A percentile compares a stretch with the other conserved stretches of the same genome.
These are phyloP conservation scores for Globisporangium echinulatum DNA, from an alignment of 352 stramenopile genomes.

Conservation along the genomic window DNA sequence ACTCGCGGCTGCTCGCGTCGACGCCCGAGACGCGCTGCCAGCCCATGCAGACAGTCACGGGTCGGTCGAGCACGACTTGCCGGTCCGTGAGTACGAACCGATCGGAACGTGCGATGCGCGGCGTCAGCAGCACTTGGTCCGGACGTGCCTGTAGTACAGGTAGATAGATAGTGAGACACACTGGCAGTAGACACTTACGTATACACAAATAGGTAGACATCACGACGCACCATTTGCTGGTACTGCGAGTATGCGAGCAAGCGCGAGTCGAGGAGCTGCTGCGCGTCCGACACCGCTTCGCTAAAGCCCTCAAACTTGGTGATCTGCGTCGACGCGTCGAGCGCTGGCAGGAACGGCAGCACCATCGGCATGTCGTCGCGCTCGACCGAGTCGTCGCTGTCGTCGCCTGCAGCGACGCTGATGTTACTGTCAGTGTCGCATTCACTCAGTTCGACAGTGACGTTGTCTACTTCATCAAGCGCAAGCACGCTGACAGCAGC, in stretches of 20 bases:
- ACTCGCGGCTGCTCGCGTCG: constrained; percentile 62
- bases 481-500: not conserved
- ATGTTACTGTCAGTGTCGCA: constrained; percentile 20
- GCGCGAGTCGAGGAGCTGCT: constrained; percentile 69
- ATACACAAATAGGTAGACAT: not conserved
- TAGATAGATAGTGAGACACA: too few species aligned
- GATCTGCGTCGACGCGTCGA: constrained; percentile 84
- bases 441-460: not conserved
- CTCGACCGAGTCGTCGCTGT: constrained; percentile 35
- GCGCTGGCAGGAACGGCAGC: constrained; percentile 63
- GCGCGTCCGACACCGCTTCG: constrained; percentile 66
- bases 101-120: constrained; percentile 39
- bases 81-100: constrained; percentile 54
- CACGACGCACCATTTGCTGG: constrained; percentile 53
- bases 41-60: constrained; percentile 81
- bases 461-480: constrained; percentile 8
- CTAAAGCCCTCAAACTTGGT: constrained; percentile 76
- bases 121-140: constrained; percentile 59
- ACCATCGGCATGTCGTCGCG: constrained; percentile 37
- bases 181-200: constrained; percentile 14
- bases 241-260: constrained; percentile 82
- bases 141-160: too few species aligned
- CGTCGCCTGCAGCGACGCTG: constrained; percentile 11
- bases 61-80: constrained; percentile 56
- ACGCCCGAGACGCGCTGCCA: constrained; percentile 78